Evolutionary conservation across 148 eudicot species (phyloP).

Genomic region (Heliosperma pusillum): DNA sequence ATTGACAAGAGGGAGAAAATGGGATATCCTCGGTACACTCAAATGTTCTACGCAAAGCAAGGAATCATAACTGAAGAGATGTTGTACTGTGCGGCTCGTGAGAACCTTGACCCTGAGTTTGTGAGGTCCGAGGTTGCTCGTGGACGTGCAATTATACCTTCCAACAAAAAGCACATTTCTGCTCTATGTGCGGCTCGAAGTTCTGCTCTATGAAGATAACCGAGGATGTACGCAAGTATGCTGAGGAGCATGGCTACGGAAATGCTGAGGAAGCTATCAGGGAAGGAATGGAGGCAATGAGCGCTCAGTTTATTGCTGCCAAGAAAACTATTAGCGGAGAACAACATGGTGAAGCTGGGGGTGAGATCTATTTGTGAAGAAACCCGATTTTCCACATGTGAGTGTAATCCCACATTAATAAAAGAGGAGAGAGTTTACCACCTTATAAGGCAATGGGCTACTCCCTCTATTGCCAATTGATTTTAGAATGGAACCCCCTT

Average conservation of each 20-base stretch:
- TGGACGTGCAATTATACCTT: slow-evolving; percentile 97
- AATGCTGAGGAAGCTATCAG: slow-evolving; percentile 83
- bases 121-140: slow-evolving; percentile 96
- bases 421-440: no score
- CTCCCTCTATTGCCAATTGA: no score
- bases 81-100: slow-evolving; percentile 91
- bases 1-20: slow-evolving; percentile 72
- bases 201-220: slow-evolving; percentile 99
- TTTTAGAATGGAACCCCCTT: no score
- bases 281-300: slow-evolving; percentile 95
- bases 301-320: slow-evolving; percentile 86
- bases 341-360: slow-evolving; percentile 95
- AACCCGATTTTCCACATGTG: no score
- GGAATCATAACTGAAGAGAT: slow-evolving; percentile 94
- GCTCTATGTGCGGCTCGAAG: slow-evolving; percentile 99
- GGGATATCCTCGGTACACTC: slow-evolving; percentile 91
- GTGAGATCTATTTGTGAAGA: slow-evolving; percentile 96
- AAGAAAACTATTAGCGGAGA: slow-evolving; percentile 95
- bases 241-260: slow-evolving; percentile 97
- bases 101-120: slow-evolving; percentile 91
- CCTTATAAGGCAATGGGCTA: no score
- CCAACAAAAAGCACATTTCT: slow-evolving; percentile 96
- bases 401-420: no score
- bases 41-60: slow-evolving; percentile 91
- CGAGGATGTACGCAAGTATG: slow-evolving; percentile 91